phyloP scores from a whole-genome alignment of 805 yeast genomes.

The Saccharomycopsis sp. region DNA sequence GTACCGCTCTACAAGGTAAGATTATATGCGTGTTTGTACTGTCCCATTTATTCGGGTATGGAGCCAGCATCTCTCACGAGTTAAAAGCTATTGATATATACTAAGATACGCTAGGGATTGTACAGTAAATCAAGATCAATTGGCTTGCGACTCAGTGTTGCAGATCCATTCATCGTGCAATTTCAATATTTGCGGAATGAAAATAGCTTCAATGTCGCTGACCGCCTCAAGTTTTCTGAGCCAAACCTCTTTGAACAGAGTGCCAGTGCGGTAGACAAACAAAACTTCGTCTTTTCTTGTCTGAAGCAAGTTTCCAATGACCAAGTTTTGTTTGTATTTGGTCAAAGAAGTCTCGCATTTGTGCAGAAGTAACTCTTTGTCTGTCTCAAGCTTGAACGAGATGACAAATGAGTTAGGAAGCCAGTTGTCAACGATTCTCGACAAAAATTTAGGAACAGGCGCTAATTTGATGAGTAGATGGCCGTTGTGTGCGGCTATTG shows the following conservation, averaged over 20 bases:
- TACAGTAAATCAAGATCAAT: background rate
- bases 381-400: constrained; percentile 93
- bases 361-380: constrained; percentile 53
- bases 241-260: constrained; percentile 32
- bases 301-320: constrained; percentile 87
- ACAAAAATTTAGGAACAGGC: constrained; percentile 92
- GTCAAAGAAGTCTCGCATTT: constrained; percentile 76
- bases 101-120: too few relatives aligned
- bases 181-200: constrained; percentile 68
- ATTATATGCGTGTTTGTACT: too few relatives aligned
- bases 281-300: constrained; percentile 85
- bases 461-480: constrained; percentile 82
- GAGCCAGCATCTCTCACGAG: too few relatives aligned
- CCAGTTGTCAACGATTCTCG: constrained; percentile 87
- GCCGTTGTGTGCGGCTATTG: constrained; percentile 35
- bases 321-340: constrained; percentile 86
- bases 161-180: constrained; percentile 62
- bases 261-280: constrained; percentile 50
- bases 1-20: too few relatives aligned
- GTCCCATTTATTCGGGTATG: too few relatives aligned
- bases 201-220: constrained; percentile 55
- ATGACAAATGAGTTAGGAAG: constrained; percentile 93
- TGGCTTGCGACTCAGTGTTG: constrained; percentile 5
- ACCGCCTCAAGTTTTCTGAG: background rate
- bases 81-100: too few relatives aligned